These are phyloP conservation scores for Zygoascus flipseniorum DNA, from an alignment of 805 yeast species.

Conservation along the genomic window DNA sequence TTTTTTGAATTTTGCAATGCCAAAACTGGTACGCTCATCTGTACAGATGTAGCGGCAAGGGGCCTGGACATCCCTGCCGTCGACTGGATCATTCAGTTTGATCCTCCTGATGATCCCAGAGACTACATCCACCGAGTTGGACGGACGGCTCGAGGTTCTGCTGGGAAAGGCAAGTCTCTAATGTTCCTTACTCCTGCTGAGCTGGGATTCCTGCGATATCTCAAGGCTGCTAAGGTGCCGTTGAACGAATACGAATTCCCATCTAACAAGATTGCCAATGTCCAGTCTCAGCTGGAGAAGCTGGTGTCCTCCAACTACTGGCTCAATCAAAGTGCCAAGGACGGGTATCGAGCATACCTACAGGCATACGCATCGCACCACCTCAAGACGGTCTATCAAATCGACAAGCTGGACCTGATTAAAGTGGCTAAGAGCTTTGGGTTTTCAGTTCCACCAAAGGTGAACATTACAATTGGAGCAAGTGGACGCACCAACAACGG, in stretches of 20 bases:
- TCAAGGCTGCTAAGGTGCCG: constrained; percentile 96
- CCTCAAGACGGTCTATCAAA: constrained; percentile 90
- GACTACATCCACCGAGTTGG: constrained; percentile 99
- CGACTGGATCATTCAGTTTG: constrained; percentile 98
- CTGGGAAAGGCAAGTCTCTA: constrained; percentile 85
- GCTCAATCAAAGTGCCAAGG: constrained; percentile 91
- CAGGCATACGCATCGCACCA: constrained; percentile 98
- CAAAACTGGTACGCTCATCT: constrained; percentile 81
- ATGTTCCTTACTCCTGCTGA: constrained; percentile 95
- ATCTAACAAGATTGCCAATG: constrained; percentile 85
- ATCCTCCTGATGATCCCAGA: constrained; percentile 99
- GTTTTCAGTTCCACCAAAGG: constrained; percentile 87
- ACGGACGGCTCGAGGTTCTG: constrained; percentile 85
- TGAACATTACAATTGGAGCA: constrained; percentile 90
- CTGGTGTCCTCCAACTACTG: constrained; percentile 86
- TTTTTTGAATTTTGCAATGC: constrained; percentile 98
- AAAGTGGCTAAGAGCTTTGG: constrained; percentile 96
- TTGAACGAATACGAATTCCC: constrained; percentile 97
- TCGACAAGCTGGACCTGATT: constrained; percentile 86
- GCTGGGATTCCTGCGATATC: constrained; percentile 86
- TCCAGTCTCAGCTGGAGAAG: constrained; percentile 87
- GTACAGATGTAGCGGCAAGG: constrained; percentile 99
- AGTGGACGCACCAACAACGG: constrained; percentile 51
- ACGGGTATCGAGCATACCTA: constrained; percentile 91
- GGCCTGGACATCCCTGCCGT: constrained; percentile 98